Evolutionary conservation across 495 filamentous ascomycete species (phyloP), one percentile per base, ranked within the genome.

Genomic region (Tetracladium setigerum): DNA sequence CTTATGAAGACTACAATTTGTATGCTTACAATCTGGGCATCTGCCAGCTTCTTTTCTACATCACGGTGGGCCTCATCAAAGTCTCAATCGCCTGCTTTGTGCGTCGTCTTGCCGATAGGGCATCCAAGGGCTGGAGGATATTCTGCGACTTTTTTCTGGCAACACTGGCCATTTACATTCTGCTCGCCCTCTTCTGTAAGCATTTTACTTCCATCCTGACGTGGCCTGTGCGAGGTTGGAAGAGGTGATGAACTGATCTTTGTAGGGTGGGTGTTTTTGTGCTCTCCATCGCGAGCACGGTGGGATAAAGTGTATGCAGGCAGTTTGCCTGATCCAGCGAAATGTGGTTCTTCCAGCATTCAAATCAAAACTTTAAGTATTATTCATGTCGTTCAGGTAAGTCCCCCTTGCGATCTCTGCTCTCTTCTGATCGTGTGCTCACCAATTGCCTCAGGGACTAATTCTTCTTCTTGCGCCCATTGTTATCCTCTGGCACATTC

Each of bases 21-120:
- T 43, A 57, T 44, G 18, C 46, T 10, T 33, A 19, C 15, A 40
- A 36, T 24, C 22, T 47, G 16, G 19, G 27, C 24, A 33, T n/a
- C n/a, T n/a, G n/a, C n/a, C n/a, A 54, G 22, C 13, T 44, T 1
- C 4, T 60, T 11, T 60, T 54, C 54, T 62, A 16, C 18, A 9
- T 52, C 19, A 31, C 41, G 2, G 41, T 53, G 9, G 54, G 57
- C 34, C 24, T 60, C 19, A 53, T 62, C 47, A 62, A 62, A 30
- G 49, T 62, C 13, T 54, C 53, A 2, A 62, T 62, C 38, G 16
- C 33, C 19, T 27, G 52, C 5, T 62, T 60, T 50, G 60, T 58
- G 36, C 31, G 50, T 15, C 53, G 59, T 10, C 38, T 62, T 10
- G 60, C 59, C 4, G 54, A 54, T 19, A 27, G 60, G 4, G 52